Base-by-base conservation (phyloP, 2,329 filamentous ascomycete species). In the Colletotrichum sp. region DNA sequence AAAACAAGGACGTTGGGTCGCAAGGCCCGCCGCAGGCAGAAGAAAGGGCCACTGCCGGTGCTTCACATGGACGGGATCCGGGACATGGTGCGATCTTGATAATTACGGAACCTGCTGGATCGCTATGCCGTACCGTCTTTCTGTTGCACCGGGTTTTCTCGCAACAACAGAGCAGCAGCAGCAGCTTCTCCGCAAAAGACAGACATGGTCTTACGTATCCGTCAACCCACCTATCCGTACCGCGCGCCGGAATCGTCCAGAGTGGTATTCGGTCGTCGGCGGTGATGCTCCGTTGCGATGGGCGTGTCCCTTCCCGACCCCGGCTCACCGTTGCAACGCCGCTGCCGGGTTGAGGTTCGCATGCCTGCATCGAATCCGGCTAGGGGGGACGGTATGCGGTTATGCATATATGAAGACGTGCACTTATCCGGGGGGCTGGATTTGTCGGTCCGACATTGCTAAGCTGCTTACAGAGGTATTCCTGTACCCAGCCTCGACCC, bases 211-310 rank as follows among this genome's bases (percentile, higher is more conserved):
- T 64, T 64, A 64, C 30, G 30, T 64, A 39, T 13, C 30, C 39
- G 16, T 66, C 64, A 32, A 55, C 64, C 64, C 64, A 55, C 62
- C 32, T 49, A 49, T 49, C n/a, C 44, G 44, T 49, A 49, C 6
- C 30, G 62, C 62, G 32, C 62, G 16, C 63, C 73, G 64, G 69
- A 63, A 69, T 63, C 36, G 64, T 26, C 73, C 73, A 68, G 69
- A 57, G 73, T 72, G 39, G 69, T 72, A 69, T 69, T 76, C 73
- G 73, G 73, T 64, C 73, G 57, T 69, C 73, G 69, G 69, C 73
- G 63, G 57, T 34, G 32, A 30, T 72, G 69, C 63, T 68, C 69
- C 62, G 69, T 75, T 65, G 67, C 44, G 32, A 64, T 64, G 60
- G n/a, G 13, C 18, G 21, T 24, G 55, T 59, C 24, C 21, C 13